phyloP scores from a whole-genome alignment of 2,329 filamentous ascomycete genomes.

The Alternaria infectoria region DNA sequence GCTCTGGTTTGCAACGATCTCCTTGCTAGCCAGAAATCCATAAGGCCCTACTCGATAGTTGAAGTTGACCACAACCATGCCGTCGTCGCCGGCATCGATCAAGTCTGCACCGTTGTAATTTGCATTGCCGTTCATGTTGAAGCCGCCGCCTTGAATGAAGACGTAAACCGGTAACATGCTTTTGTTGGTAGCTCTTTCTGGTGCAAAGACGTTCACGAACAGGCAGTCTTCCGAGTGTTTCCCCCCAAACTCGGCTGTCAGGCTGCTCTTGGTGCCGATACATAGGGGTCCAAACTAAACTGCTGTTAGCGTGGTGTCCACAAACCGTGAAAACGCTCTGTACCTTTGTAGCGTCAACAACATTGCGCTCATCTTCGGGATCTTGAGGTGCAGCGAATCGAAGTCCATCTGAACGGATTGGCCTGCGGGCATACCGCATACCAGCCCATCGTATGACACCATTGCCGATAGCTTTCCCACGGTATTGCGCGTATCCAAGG shows the following conservation, averaged over 20 bases:
- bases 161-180: conserved; percentile 48
- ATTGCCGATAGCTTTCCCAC: conserved; percentile 60
- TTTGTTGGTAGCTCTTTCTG: conserved; percentile 39
- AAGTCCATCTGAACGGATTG: conserved; percentile 39
- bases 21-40: conserved; percentile 46
- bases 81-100: conserved; percentile 37
- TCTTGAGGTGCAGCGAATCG: conserved; percentile 72
- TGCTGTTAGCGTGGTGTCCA: conserved; percentile 8
- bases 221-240: conserved; percentile 49
- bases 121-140: conserved; percentile 44
- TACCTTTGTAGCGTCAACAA: conserved; percentile 58
- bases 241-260: conserved; percentile 35
- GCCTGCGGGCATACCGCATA: conserved; percentile 68
- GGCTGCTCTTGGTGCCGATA: conserved; percentile 33
- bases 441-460: conserved; percentile 76
- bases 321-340: neutral
- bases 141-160: conserved; percentile 51
- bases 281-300: conserved; percentile 43
- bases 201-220: conserved; percentile 49
- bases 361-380: conserved; percentile 55
- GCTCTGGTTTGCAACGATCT: conserved; percentile 32
- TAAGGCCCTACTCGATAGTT: conserved; percentile 51
- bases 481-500: conserved; percentile 71
- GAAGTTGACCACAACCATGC: conserved; percentile 50
- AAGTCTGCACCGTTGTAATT: conserved; percentile 45